A percentile compares a stretch with the other conserved stretches of the same genome.
Evolutionary conservation across 2,329 filamentous ascomycete species (phyloP).

Genomic region (Colletotrichum eleusines): DNA sequence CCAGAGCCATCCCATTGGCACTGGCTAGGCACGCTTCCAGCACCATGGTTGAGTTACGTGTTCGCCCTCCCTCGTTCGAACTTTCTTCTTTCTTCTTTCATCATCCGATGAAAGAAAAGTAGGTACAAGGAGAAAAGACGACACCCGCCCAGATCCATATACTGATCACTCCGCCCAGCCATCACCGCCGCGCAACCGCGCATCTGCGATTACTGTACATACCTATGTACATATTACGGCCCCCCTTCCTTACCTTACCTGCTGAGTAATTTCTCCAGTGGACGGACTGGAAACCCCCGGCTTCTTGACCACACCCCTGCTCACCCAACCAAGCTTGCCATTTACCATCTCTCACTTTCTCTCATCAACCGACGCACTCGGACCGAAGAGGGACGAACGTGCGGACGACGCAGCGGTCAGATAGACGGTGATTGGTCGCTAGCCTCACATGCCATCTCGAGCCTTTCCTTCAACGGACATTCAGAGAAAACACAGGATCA

Average conservation of each 20-base stretch:
- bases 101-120: conserved; percentile 20
- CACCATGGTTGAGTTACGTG: conserved; percentile 33
- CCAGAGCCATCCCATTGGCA: neutral
- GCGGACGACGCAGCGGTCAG: conserved; percentile 29
- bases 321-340: conserved; percentile 15
- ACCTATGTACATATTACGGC: neutral
- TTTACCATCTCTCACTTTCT: conserved; percentile 3
- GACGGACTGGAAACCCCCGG: conserved; percentile 12
- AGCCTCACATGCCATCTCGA: conserved; percentile 29
- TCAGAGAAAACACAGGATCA: conserved; percentile 11
- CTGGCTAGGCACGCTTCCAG: conserved; percentile 17
- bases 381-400: conserved; percentile 13
- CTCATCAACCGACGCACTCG: conserved; percentile 22
- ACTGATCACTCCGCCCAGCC: neutral
- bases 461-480: conserved; percentile 22
- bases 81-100: conserved; percentile 40
- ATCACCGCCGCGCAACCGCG: neutral
- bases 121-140: neutral
- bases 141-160: neutral
- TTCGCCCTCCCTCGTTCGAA: conserved; percentile 14
- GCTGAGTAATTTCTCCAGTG: conserved; percentile 33
- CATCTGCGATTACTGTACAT: neutral
- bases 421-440: conserved; percentile 25
- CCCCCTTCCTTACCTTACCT: conserved; percentile 26
- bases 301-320: conserved; percentile 19